phyloP scores from a whole-genome alignment of 163 green algal species.

The Coccomyxa subellipsoidea region DNA sequence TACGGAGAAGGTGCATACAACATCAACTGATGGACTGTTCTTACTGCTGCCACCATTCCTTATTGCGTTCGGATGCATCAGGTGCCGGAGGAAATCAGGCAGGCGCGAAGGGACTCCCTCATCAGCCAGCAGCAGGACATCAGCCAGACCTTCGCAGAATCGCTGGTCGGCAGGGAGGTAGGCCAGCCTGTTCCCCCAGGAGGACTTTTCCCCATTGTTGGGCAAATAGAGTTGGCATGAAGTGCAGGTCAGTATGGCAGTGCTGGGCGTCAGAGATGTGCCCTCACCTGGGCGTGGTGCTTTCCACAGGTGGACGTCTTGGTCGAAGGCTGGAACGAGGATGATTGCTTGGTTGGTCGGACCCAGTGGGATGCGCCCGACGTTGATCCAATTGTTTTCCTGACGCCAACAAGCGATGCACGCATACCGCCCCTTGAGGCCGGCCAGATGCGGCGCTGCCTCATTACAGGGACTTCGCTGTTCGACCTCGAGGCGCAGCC shows the following conservation, averaged over 20 bases:
- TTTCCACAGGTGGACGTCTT: slow-evolving; percentile 56
- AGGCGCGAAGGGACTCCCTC: slow-evolving; percentile 78
- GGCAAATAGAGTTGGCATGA: too few relatives aligned
- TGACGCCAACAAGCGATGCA: slow-evolving; percentile 34
- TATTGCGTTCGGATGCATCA: too few relatives aligned
- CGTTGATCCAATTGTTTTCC: slow-evolving; percentile 82
- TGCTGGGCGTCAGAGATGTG: not conserved
- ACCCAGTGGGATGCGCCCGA: slow-evolving; percentile 73
- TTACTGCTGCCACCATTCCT: too few relatives aligned
- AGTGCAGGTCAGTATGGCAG: too few relatives aligned
- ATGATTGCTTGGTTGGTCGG: slow-evolving; percentile 73
- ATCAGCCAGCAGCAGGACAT: slow-evolving; percentile 80
- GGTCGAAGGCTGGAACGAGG: slow-evolving; percentile 73
- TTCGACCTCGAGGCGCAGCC: slow-evolving; percentile 83
- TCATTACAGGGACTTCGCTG: slow-evolving; percentile 53
- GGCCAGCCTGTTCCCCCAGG: too few relatives aligned
- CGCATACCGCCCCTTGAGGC: slow-evolving; percentile 35
- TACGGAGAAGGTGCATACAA: too few relatives aligned
- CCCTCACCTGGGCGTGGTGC: not conserved
- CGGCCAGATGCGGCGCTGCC: slow-evolving; percentile 70
- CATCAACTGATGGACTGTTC: too few relatives aligned
- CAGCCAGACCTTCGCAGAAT: slow-evolving; percentile 63
- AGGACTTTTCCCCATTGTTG: too few relatives aligned
- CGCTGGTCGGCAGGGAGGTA: slow-evolving; percentile 62
- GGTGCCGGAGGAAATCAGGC: slow-evolving; percentile 38